Conservation (phyloP, 768 basidiomycete genomes). For the Dictyophora rubrovolvata region DNA sequence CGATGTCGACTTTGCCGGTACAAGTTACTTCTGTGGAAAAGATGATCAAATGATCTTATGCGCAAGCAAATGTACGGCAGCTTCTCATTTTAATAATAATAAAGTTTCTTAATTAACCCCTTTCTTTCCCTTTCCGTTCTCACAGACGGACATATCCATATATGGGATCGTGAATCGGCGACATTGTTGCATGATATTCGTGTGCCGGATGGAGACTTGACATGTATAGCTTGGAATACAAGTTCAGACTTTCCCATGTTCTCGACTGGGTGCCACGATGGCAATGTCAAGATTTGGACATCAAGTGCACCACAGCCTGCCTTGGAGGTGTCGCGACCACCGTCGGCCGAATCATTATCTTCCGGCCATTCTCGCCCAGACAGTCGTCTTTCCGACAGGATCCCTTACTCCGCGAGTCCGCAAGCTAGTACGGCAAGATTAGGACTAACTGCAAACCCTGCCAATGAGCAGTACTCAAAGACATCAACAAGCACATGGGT, state of each 20-base stretch:
- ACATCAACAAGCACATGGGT: no score
- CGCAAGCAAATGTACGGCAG: slow-evolving; percentile 53
- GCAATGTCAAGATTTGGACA: slow-evolving; percentile 66
- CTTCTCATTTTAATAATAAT: neutral
- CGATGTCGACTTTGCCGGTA: slow-evolving; percentile 64
- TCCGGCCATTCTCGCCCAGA: neutral
- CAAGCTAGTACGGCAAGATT: neutral
- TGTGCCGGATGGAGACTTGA: slow-evolving; percentile 56
- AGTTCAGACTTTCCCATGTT: slow-evolving; percentile 51
- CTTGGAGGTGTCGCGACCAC: neutral
- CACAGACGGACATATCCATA: slow-evolving; percentile 70
- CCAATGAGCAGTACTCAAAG: no score
- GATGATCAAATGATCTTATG: slow-evolving; percentile 72
- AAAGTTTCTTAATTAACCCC: slow-evolving; percentile 1
- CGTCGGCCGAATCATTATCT: neutral
- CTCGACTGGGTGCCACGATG: slow-evolving; percentile 71
- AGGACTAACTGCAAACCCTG: no score
- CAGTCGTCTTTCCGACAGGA: neutral
- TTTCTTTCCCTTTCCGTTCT: neutral
- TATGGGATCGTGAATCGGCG: slow-evolving; percentile 79
- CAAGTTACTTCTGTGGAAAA: slow-evolving; percentile 74
- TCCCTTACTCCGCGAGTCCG: neutral
- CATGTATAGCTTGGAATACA: slow-evolving; percentile 75
- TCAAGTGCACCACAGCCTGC: slow-evolving; percentile 20
- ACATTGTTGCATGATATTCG: slow-evolving; percentile 61